A percentile compares a stretch with the other conserved stretches of the same genome.
Conservation (phyloP, 2,329 filamentous ascomycete species). For the Huntiella savannae region DNA sequence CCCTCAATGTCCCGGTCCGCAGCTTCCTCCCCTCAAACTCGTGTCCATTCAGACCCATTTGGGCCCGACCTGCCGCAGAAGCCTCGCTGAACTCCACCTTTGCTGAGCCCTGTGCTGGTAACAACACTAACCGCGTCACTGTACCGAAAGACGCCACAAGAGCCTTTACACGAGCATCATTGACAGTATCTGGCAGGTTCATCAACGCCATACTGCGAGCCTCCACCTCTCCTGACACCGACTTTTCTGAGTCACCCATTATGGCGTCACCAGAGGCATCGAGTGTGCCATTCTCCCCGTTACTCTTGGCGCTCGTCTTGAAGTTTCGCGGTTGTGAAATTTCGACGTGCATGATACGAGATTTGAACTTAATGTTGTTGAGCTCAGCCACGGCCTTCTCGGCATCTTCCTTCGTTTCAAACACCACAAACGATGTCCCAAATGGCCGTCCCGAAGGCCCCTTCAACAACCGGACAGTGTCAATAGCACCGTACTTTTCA, state of each 20-base stretch:
- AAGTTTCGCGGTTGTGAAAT: conserved; percentile 36
- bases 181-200: conserved; percentile 80
- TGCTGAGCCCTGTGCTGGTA: conserved; percentile 67
- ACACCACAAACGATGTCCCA: conserved; percentile 67
- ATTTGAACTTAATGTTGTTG: conserved; percentile 51
- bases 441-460: conserved; percentile 49
- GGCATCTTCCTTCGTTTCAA: conserved; percentile 50
- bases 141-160: conserved; percentile 52
- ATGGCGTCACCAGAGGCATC: conserved; percentile 14
- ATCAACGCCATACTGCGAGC: conserved; percentile 64
- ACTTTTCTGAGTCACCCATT: conserved; percentile 18
- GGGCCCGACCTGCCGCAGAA: conserved; percentile 51
- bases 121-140: conserved; percentile 57
- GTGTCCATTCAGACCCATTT: conserved; percentile 36
- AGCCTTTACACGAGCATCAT: conserved; percentile 60
- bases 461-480: conserved; percentile 50
- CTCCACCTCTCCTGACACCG: conserved; percentile 21
- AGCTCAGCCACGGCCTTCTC: conserved; percentile 45
- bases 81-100: conserved; percentile 64
- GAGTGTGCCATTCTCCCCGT: conserved; percentile 17
- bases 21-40: conserved; percentile 36
- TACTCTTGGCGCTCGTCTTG: conserved; percentile 33
- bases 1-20: conserved; percentile 32
- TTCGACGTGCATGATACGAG: conserved; percentile 47
- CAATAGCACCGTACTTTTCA: conserved; percentile 54